Conservation (phyloP, 305 asterid species). For the Ilex paraguariensis region DNA sequence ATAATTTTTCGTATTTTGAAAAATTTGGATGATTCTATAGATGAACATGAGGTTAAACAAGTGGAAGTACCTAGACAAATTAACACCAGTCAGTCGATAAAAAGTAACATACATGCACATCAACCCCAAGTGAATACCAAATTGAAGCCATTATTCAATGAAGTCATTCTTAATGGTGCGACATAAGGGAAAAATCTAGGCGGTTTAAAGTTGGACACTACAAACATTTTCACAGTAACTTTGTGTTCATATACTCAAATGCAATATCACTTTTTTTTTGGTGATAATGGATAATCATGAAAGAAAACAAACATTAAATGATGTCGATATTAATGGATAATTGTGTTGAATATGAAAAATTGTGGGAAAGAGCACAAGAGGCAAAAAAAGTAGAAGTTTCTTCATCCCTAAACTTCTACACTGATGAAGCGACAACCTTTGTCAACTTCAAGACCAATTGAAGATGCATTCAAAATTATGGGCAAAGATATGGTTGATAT, state of each 20-base stretch:
- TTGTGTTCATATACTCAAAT: not conserved
- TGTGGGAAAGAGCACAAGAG: not conserved
- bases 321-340: not conserved
- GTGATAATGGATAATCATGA: not conserved
- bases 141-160: no score
- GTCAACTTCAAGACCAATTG: no score
- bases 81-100: no score
- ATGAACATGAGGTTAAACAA: no score
- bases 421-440: not conserved
- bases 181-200: no score
- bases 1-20: no score
- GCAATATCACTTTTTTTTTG: slow-evolving; percentile 1
- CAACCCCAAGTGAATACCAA: no score
- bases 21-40: no score
- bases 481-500: not conserved
- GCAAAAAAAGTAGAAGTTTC: not conserved
- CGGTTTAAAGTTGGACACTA: no score
- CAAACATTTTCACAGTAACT: not conserved
- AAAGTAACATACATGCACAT: no score
- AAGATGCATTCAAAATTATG: not conserved
- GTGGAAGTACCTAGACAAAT: no score
- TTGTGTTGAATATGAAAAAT: not conserved
- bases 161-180: no score
- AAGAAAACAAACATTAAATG: not conserved
- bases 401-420: not conserved